phyloP scores from a whole-genome alignment of 2,329 filamentous ascomycete species.

The Aspergillus sp. region DNA sequence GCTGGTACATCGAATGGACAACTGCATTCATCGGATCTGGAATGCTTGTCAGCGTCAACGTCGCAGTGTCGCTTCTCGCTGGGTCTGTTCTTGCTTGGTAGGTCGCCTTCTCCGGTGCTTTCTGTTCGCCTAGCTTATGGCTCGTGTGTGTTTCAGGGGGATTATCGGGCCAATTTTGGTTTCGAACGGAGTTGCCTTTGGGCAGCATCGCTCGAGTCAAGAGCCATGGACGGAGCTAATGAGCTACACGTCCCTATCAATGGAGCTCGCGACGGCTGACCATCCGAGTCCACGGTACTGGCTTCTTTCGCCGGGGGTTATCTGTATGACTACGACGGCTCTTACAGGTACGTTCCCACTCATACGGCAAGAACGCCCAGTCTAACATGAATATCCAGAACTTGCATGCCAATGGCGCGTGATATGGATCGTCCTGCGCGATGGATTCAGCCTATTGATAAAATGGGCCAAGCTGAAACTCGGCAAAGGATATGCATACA shows the following conservation, averaged over 20 bases:
- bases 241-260: conserved; percentile 7
- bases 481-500: not conserved
- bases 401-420: conserved; percentile 11
- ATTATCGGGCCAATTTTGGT: conserved; percentile 11
- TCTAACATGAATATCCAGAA: not conserved
- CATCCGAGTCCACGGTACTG: conserved; percentile 13
- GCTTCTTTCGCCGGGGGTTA: conserved; percentile 11
- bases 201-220: not conserved
- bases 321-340: conserved; percentile 7
- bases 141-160: not conserved
- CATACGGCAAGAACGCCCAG: too few species aligned
- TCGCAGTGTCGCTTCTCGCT: conserved; percentile 2
- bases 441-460: not conserved
- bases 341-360: not conserved
- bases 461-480: not conserved
- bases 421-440: conserved; percentile 2
- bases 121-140: not conserved
- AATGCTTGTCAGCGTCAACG: conserved; percentile 13
- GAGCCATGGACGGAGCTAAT: conserved; percentile 1
- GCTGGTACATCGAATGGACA: conserved; percentile 14
- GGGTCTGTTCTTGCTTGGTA: conserved; percentile 12
- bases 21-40: conserved; percentile 14
- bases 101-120: not conserved
- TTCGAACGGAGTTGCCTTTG: conserved; percentile 5
- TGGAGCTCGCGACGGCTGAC: conserved; percentile 7